Base-by-base conservation (phyloP, 352 stramenopile genomes). In the Globisporangium recalcitrans region DNA sequence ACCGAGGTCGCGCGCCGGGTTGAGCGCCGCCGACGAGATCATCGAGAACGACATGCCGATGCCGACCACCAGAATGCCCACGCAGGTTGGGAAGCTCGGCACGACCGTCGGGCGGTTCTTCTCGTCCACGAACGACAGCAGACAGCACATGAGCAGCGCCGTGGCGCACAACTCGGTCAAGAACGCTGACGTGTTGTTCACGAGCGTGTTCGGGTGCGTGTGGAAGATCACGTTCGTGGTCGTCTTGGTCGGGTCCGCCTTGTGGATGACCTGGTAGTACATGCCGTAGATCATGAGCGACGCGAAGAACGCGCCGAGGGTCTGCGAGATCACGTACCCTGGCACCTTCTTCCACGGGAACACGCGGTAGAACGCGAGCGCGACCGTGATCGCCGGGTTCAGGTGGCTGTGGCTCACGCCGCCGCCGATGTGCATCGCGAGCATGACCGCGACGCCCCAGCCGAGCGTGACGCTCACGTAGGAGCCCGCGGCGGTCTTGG, bases 391-490 rank as follows among this genome's bases (percentile, higher is more conserved):
- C 24, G 74, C 72, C 4, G 74, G 74, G 63, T 83, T 83, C 21
- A 80, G 5, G 52, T 65, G 59, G 5, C 59, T 60, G 69, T 83
- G 72, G 58, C 71, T 80, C 49, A 77, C 69, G 40, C 72, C 68
- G 5, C 64, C 71, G 21, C 55, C 63, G 2, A 70, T 32, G 63
- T 82, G 70, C 52, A 80, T 73, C 21, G 16, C 74, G 21, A 83
- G 29, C 64, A 78, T 74, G 42, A 80, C 72, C 0, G 67, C 74
- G 22, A 83, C 53, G 16, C 74, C 74, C 70, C 74, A 82, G 13
- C 29, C 61, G n/a, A 82, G 27, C 27, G 62, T 78, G 7, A 82
- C 58, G 14, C 65, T 75, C 27, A 57, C 31, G 56, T 63, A 75
- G 11, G 42, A 61, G 21, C 69, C 69, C 1, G 57, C 42, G 0